phyloP scores from a whole-genome alignment of 2,329 filamentous ascomycete genomes.

The Neopestalotiopsis sp. region DNA sequence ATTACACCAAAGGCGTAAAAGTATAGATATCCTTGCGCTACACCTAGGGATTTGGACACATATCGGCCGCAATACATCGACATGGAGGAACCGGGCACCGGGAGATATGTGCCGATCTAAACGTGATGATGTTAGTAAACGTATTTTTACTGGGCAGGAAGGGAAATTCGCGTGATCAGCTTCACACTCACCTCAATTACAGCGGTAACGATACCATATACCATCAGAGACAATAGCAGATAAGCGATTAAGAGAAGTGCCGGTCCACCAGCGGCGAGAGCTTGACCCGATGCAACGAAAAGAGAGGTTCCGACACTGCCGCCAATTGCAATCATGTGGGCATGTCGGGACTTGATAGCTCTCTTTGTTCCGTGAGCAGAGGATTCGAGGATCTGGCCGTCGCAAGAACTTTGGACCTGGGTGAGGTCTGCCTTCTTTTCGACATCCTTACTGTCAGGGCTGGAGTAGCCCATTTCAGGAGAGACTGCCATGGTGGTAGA shows the following conservation, averaged over 20 bases:
- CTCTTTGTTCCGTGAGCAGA: neutral
- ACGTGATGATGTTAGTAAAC: neutral
- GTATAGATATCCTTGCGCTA: conserved; percentile 50
- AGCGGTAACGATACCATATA: conserved; percentile 52
- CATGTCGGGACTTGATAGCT: conserved; percentile 47
- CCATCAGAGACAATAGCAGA: conserved; percentile 48
- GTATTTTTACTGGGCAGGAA: neutral
- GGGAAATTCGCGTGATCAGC: neutral
- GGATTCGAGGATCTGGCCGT: neutral
- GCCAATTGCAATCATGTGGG: conserved; percentile 54
- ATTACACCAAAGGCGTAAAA: conserved; percentile 45
- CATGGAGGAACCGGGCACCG: conserved; percentile 53
- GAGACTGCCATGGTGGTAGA: neutral
- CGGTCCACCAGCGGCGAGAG: conserved; percentile 47
- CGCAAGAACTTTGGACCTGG: neutral
- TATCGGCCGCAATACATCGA: conserved; percentile 52
- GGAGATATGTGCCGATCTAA: conserved; percentile 56
- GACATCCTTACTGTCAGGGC: neutral
- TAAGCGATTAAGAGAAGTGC: conserved; percentile 48
- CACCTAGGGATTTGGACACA: conserved; percentile 48
- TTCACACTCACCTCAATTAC: conserved; percentile 37
- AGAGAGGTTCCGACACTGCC: conserved; percentile 54
- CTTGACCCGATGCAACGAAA: conserved; percentile 52
- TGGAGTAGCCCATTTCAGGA: neutral
- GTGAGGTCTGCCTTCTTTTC: conserved; percentile 6